A percentile compares a stretch with the other conserved stretches of the same genome.
Conservation (phyloP, 306 rosid genomes). For the Gastrolobium villosum region DNA sequence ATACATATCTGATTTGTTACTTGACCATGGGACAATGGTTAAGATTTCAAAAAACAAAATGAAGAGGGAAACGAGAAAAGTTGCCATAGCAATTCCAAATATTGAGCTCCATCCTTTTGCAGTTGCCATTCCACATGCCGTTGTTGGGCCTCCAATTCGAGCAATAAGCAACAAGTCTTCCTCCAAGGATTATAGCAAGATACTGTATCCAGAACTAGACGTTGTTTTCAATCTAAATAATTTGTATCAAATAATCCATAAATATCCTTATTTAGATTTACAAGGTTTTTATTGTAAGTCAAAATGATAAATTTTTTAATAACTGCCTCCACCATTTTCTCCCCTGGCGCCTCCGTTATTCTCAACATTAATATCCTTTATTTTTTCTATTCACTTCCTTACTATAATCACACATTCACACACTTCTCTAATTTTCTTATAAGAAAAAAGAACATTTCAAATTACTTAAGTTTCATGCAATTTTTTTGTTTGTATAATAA, state of each 20-base stretch:
- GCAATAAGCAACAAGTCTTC: conserved; percentile 61
- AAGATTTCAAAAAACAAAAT: neutral
- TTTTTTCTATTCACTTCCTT: neutral
- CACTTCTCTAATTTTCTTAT: neutral
- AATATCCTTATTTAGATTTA: neutral
- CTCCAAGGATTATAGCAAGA: conserved; percentile 68
- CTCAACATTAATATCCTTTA: neutral
- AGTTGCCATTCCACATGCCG: conserved; percentile 80
- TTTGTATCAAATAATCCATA: neutral
- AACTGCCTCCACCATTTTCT: neutral
- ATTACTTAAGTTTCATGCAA: neutral
- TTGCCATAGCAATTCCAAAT: conserved; percentile 74
- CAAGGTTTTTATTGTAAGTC: neutral
- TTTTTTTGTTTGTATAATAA: neutral
- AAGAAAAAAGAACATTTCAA: neutral
- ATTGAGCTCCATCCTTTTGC: conserved; percentile 79
- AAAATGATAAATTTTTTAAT: neutral
- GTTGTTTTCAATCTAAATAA: neutral
- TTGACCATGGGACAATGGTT: neutral
- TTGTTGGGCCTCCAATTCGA: conserved; percentile 75
- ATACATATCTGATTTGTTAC: neutral
- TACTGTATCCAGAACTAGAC: neutral
- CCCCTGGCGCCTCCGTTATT: too few relatives aligned
- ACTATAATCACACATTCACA: neutral
- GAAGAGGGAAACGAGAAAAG: conserved; percentile 58